A percentile compares a stretch with the other conserved stretches of the same genome.
Evolutionary conservation across 805 yeast genomes (phyloP).

Genomic region (Nakazawaea populi): DNA sequence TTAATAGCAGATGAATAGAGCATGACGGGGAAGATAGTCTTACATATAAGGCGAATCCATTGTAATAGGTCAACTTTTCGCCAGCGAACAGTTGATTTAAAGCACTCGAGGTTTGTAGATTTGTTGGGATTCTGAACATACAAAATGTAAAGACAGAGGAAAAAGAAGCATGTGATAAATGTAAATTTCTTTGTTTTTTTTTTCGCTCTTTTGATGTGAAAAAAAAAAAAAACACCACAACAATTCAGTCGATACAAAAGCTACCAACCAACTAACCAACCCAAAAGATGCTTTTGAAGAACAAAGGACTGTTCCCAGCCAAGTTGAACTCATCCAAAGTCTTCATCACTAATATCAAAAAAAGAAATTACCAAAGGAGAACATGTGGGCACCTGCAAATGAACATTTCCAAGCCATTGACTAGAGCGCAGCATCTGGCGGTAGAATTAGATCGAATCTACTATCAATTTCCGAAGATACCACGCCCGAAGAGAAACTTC

Average conservation of each 20-base stretch:
- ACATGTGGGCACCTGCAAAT: slow-evolving; percentile 8
- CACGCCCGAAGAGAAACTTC: slow-evolving; percentile 50
- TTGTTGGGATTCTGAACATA: no score
- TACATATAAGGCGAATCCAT: no score
- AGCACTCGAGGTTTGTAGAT: no score
- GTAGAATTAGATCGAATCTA: slow-evolving; percentile 15
- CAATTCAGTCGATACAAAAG: background rate
- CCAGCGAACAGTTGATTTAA: no score
- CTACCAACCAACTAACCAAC: no score
- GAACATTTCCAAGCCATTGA: slow-evolving; percentile 11
- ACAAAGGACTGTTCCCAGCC: background rate
- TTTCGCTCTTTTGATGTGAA: no score
- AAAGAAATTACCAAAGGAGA: slow-evolving; percentile 9
- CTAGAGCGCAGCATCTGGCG: slow-evolving; percentile 8
- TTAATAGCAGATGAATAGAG: no score
- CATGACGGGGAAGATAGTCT: no score
- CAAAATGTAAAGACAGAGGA: no score
- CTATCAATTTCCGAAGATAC: slow-evolving; percentile 46
- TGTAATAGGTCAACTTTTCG: no score
- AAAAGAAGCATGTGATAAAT: no score
- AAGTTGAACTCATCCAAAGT: background rate
- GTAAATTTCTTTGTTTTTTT: no score
- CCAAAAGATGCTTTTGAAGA: slow-evolving; percentile 5
- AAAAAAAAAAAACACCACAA: background rate
- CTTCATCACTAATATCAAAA: slow-evolving; percentile 5